A percentile compares a stretch with the other conserved stretches of the same genome.
Evolutionary conservation across 202 grass and related monocot species (phyloP).

Genomic region (Hordeum pubiflorum): DNA sequence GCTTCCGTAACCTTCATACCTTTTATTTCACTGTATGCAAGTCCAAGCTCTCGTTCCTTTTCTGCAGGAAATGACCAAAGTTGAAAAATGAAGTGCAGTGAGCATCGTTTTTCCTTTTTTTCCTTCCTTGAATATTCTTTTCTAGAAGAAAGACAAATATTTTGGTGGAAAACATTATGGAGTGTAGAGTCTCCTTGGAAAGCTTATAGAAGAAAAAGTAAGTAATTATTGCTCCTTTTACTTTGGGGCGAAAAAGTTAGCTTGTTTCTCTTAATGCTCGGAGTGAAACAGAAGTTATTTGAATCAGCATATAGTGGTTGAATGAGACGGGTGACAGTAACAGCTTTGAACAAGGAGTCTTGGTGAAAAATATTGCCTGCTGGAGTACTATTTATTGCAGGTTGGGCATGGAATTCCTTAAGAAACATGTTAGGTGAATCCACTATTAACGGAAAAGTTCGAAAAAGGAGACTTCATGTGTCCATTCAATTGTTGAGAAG

Average conservation of each 20-base stretch:
- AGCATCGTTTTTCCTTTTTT: not conserved
- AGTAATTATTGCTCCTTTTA: conserved; percentile 1
- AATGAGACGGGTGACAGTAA: conserved; percentile 21
- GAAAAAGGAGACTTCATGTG: not conserved
- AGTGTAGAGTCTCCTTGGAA: not conserved
- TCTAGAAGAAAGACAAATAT: not conserved
- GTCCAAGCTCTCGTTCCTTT: conserved; percentile 77
- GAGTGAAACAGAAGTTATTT: conserved; percentile 28
- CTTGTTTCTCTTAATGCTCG: not conserved
- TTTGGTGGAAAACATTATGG: not conserved
- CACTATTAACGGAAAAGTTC: not conserved
- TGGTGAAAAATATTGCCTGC: not conserved
- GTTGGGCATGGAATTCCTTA: not conserved
- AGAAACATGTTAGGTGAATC: conserved; percentile 16
- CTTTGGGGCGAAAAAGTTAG: not conserved
- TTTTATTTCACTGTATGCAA: conserved; percentile 65
- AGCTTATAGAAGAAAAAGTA: not conserved
- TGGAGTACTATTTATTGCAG: conserved; percentile 8
- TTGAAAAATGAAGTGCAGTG: not conserved
- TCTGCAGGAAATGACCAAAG: conserved; percentile 38
- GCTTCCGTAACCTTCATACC: conserved; percentile 57
- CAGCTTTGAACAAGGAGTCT: conserved; percentile 5
- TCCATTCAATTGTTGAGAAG: not conserved
- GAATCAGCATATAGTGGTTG: conserved; percentile 2
- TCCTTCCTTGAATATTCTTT: not conserved